phyloP scores from a whole-genome alignment of 768 basidiomycete species.

The Boletus tylopilopsis region DNA sequence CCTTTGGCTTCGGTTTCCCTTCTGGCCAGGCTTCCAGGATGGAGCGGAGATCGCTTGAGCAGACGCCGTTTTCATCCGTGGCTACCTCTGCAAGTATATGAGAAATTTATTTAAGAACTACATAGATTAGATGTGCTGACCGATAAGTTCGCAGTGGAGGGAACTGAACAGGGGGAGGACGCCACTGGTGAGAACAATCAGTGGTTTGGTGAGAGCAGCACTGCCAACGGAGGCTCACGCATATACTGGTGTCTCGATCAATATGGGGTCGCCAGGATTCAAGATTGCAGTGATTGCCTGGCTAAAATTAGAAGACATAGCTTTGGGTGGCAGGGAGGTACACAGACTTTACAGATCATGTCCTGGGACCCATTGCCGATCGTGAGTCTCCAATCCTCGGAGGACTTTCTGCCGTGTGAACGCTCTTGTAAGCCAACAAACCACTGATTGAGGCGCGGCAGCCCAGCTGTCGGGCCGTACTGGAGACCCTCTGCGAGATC shows the following conservation, averaged over 20 bases:
- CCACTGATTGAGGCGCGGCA: slow-evolving; percentile 65
- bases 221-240: slow-evolving; percentile 42
- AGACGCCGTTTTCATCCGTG: slow-evolving; percentile 71
- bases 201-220: slow-evolving; percentile 10
- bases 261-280: slow-evolving; percentile 73
- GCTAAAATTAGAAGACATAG: slow-evolving; percentile 10
- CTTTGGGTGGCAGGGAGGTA: not conserved
- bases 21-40: slow-evolving; percentile 74
- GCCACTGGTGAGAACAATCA: slow-evolving; percentile 41
- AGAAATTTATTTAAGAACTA: not conserved
- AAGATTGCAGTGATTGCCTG: slow-evolving; percentile 71
- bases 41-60: slow-evolving; percentile 52
- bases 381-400: slow-evolving; percentile 71
- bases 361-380: slow-evolving; percentile 89
- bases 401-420: slow-evolving; percentile 58
- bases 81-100: slow-evolving; percentile 56
- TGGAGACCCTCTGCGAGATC: slow-evolving; percentile 72
- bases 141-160: slow-evolving; percentile 57
- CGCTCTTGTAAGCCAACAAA: slow-evolving; percentile 65
- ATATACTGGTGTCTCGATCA: slow-evolving; percentile 83
- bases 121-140: slow-evolving; percentile 27
- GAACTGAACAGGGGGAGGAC: slow-evolving; percentile 59
- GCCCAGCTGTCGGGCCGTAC: slow-evolving; percentile 70
- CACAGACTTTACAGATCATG: slow-evolving; percentile 73
- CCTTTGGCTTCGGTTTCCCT: slow-evolving; percentile 66